Conservation (phyloP, 1,284 basidiomycete species). For the Schizophyllum commune region DNA sequence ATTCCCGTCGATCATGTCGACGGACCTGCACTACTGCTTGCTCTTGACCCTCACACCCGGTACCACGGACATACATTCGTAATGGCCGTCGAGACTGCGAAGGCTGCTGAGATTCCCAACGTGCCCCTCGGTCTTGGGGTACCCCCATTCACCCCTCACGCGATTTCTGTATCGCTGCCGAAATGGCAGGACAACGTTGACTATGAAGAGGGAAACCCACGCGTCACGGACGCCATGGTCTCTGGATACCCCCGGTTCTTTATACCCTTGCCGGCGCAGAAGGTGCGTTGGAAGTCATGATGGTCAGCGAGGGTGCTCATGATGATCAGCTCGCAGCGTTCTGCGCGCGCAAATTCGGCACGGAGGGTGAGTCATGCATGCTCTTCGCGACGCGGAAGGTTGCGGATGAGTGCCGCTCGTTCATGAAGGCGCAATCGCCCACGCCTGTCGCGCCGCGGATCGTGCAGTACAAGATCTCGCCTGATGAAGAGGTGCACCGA, state of each 20-base stretch:
- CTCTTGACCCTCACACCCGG: too few relatives aligned
- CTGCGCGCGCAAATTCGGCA: slow-evolving; percentile 74
- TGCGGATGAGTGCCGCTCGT: slow-evolving; percentile 71
- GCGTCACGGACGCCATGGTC: slow-evolving; percentile 79
- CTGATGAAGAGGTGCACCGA: not conserved
- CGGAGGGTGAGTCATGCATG: slow-evolving; percentile 64
- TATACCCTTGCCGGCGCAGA: slow-evolving; percentile 82
- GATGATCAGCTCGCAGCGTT: slow-evolving; percentile 61
- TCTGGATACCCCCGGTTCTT: slow-evolving; percentile 98
- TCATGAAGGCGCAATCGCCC: slow-evolving; percentile 53
- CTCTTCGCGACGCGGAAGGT: slow-evolving; percentile 69
- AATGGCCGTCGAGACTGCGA: not conserved
- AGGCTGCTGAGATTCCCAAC: not conserved
- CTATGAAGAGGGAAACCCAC: slow-evolving; percentile 89
- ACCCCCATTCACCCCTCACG: slow-evolving; percentile 73
- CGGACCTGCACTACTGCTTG: too few relatives aligned
- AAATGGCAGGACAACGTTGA: slow-evolving; percentile 91
- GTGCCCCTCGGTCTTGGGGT: slow-evolving; percentile 47
- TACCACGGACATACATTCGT: not conserved
- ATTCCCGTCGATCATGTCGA: too few relatives aligned
- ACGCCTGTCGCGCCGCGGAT: not conserved
- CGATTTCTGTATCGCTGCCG: slow-evolving; percentile 95
- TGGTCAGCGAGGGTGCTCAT: slow-evolving; percentile 2
- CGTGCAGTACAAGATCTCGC: not conserved
- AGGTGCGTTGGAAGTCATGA: slow-evolving; percentile 43